Evolutionary conservation across 169 alveolate genomes (phyloP).

Genomic region (Eimeria maxima): DNA sequence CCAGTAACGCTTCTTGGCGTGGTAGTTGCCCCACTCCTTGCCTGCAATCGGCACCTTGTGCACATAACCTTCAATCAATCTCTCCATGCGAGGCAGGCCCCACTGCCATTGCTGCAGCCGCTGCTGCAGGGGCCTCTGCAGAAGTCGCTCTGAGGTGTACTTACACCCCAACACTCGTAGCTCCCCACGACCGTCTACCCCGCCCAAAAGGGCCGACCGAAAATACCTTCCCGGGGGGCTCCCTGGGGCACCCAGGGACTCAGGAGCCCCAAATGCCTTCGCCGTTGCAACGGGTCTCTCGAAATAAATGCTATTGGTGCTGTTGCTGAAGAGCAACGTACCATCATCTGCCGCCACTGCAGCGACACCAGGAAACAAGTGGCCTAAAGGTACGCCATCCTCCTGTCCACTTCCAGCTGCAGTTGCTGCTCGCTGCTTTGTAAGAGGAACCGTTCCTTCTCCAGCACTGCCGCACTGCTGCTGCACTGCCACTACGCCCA

Average conservation of each 20-base stretch:
- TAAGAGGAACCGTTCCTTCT: neutral
- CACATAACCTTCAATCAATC: conserved; percentile 80
- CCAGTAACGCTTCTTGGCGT: conserved; percentile 75
- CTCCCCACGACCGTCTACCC: neutral
- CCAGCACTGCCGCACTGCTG: conserved; percentile 45
- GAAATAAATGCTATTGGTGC: conserved; percentile 42
- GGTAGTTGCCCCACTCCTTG: conserved; percentile 83
- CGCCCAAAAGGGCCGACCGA: conserved; percentile 50
- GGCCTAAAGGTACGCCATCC: conserved; percentile 19
- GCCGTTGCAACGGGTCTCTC: conserved; percentile 56
- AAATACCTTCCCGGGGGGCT: neutral
- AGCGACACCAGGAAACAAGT: conserved; percentile 5
- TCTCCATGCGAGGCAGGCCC: conserved; percentile 76
- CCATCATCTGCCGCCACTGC: conserved; percentile 55
- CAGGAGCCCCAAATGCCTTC: conserved; percentile 26
- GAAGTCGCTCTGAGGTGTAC: conserved; percentile 47
- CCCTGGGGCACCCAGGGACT: conserved; percentile 52
- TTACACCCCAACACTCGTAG: conserved; percentile 18
- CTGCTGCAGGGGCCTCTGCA: conserved; percentile 77
- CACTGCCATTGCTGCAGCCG: conserved; percentile 81
- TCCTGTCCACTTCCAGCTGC: neutral
- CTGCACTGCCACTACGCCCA: conserved; percentile 65
- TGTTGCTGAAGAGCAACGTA: conserved; percentile 58
- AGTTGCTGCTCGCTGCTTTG: neutral
- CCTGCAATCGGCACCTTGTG: conserved; percentile 82